Evolutionary conservation across 2,329 filamentous ascomycete genomes (phyloP).

Genomic region (Ascochyta pisi): DNA sequence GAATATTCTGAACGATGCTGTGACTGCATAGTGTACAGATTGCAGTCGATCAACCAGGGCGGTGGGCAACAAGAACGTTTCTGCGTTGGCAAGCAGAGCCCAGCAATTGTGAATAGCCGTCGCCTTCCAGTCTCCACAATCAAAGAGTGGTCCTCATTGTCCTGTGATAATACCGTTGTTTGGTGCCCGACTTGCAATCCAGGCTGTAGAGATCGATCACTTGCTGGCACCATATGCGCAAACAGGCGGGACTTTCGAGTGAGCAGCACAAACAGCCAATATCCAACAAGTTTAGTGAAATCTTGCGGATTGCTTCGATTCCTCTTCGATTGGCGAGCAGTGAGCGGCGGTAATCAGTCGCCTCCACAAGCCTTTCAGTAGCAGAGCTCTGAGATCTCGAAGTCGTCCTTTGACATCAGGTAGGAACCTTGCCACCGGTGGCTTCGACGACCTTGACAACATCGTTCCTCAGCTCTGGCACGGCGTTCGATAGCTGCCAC

Average conservation of each 20-base stretch:
- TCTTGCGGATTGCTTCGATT: no score
- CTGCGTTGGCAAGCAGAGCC: background rate
- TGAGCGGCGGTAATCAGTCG: no score
- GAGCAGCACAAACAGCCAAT: background rate
- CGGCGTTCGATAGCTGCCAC: conserved; percentile 63
- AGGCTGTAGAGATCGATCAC: background rate
- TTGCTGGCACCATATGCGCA: background rate
- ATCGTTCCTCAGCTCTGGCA: conserved; percentile 63
- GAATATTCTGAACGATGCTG: background rate
- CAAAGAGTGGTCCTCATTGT: background rate
- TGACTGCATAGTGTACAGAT: background rate
- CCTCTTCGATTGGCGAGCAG: no score
- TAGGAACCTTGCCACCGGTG: conserved; percentile 49
- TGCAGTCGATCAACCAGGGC: background rate
- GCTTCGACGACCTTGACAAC: conserved; percentile 59
- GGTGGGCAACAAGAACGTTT: background rate
- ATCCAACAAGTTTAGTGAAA: background rate
- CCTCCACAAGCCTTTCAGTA: background rate
- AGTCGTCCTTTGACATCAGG: conserved; percentile 8
- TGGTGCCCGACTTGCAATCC: background rate
- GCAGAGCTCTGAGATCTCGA: background rate
- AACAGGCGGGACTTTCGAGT: background rate
- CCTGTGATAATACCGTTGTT: background rate
- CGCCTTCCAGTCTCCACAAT: background rate
- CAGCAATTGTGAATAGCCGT: background rate